Evolutionary conservation across 1,139 yeast genomes (phyloP).

Genomic region (Suhomyces kunorum): DNA sequence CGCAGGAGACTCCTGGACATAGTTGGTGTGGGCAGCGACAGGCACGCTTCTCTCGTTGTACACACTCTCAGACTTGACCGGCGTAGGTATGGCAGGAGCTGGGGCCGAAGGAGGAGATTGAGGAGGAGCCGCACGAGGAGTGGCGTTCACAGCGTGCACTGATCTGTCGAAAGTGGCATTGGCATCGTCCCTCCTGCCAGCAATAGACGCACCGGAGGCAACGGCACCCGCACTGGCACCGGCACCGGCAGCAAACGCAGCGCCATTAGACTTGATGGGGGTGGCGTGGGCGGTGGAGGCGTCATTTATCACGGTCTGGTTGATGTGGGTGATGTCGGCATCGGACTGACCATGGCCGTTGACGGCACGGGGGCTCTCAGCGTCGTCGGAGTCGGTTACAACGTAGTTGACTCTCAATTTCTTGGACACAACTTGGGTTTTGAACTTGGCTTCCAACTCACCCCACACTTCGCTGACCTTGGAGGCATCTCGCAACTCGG

Average conservation of each 20-base stretch:
- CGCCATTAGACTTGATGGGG: constrained; percentile 16
- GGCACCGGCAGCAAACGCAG: constrained; percentile 5
- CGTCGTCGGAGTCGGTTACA: constrained; percentile 30
- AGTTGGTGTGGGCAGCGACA: constrained; percentile 9
- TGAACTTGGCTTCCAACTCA: constrained; percentile 62
- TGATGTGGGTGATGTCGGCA: constrained; percentile 15
- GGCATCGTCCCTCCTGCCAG: constrained; percentile 9
- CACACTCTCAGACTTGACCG: neutral
- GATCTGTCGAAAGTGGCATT: constrained; percentile 39
- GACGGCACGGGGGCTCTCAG: constrained; percentile 15
- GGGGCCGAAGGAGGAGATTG: constrained; percentile 13
- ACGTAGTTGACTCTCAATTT: constrained; percentile 77
- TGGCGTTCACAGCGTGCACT: constrained; percentile 37
- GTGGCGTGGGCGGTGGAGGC: constrained; percentile 20
- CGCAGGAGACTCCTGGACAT: constrained; percentile 34
- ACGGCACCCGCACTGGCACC: constrained; percentile 13
- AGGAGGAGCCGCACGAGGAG: constrained; percentile 10
- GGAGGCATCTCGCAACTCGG: constrained; percentile 54
- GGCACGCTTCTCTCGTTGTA: constrained; percentile 13
- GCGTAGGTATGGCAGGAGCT: constrained; percentile 12
- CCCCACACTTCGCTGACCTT: constrained; percentile 74
- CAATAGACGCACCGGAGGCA: constrained; percentile 15
- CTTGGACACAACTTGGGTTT: constrained; percentile 61
- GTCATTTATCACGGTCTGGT: constrained; percentile 18
- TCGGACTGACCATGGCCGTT: constrained; percentile 15